These are phyloP conservation scores for Coemansia erecta DNA, from an alignment of 192 early-diverging fungal genomes.

Conservation along the genomic window DNA sequence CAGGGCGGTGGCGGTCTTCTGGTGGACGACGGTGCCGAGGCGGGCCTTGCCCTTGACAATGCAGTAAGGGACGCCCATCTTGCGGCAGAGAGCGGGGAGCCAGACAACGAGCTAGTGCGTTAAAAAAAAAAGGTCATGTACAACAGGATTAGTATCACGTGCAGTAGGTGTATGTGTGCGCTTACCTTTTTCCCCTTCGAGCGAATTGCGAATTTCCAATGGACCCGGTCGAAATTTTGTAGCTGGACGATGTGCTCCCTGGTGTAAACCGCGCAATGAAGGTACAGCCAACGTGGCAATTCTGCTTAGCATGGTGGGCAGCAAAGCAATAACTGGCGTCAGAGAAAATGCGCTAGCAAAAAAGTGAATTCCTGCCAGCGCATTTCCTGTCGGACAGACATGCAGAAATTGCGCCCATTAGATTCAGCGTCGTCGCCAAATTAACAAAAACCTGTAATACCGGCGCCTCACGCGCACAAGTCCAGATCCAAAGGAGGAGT, in stretches of 20 bases:
- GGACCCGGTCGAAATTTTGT: not conserved
- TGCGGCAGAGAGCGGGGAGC: conserved; percentile 99
- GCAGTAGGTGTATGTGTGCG: not conserved
- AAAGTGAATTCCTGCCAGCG: too few species aligned
- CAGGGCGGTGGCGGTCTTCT: conserved; percentile 98
- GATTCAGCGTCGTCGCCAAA: too few species aligned
- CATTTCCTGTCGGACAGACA: too few species aligned
- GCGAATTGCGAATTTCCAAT: not conserved
- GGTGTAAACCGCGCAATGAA: conserved; percentile 1
- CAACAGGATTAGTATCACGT: conserved; percentile 5
- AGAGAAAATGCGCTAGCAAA: too few species aligned
- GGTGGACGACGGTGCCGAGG: conserved; percentile 98
- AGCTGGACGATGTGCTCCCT: too few species aligned
- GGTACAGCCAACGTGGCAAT: not conserved
- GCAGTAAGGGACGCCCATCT: conserved; percentile 99
- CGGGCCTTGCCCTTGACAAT: conserved; percentile 99
- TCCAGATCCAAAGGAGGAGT: too few species aligned
- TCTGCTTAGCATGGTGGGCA: too few species aligned
- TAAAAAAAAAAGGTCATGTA: not conserved
- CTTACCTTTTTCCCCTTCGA: conserved; percentile 22
- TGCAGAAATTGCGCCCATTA: too few species aligned
- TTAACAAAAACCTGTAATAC: too few species aligned
- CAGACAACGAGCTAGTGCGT: conserved; percentile 79
- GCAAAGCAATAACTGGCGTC: too few species aligned
- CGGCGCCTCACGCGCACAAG: too few species aligned